phyloP scores from a whole-genome alignment of 108 stramenopile species.

The Fragilaria crotonensis region DNA sequence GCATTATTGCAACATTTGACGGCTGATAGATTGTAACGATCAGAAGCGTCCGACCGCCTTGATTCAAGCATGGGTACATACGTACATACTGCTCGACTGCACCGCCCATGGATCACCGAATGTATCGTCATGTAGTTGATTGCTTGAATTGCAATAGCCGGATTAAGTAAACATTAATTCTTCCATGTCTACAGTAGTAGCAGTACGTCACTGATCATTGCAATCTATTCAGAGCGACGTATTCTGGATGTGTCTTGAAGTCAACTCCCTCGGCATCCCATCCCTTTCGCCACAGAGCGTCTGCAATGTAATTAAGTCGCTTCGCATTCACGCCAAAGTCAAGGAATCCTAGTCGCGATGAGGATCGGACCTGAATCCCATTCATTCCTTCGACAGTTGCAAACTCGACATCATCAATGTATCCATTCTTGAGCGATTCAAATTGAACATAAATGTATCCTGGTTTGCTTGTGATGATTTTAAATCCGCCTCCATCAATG shows the following conservation, averaged over 20 bases:
- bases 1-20: too few species aligned
- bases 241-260: constrained; percentile 55
- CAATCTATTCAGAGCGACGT: constrained; percentile 55
- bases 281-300: constrained; percentile 44
- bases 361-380: constrained; percentile 60
- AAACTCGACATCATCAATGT: constrained; percentile 68
- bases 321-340: constrained; percentile 85
- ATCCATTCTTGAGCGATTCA: constrained; percentile 80
- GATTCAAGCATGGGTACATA: too few species aligned
- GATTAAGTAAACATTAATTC: too few species aligned
- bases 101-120: too few species aligned
- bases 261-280: constrained; percentile 75
- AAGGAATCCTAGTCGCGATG: constrained; percentile 66
- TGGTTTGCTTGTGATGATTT: constrained; percentile 58
- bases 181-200: too few species aligned
- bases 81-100: too few species aligned
- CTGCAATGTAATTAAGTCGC: constrained; percentile 71
- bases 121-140: too few species aligned
- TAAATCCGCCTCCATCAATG: constrained; percentile 85
- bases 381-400: constrained; percentile 30
- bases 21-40: too few species aligned
- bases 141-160: too few species aligned
- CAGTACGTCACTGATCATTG: not conserved
- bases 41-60: too few species aligned
- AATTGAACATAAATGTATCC: constrained; percentile 77